Evolutionary conservation across 495 filamentous ascomycete genomes (phyloP), one percentile per base, ranked within the genome.

Genomic region (Penicillium paradoxum): DNA sequence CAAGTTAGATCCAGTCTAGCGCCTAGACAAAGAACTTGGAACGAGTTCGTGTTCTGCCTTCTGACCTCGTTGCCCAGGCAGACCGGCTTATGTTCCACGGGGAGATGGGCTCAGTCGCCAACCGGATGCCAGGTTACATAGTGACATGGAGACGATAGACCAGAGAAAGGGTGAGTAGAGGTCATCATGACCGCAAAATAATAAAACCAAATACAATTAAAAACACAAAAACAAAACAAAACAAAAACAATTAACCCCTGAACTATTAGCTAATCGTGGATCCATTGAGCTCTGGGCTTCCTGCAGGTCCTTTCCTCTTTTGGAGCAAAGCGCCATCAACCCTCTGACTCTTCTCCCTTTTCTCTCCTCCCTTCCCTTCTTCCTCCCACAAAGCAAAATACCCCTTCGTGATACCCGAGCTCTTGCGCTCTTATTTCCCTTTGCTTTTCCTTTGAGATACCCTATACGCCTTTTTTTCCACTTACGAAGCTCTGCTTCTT

Each of bases 341-440:
- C 57, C 49, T 55, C 54, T 63, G 57, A 49, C 58, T 61, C 56
- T 60, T 54, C 60, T 60, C 60, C 62, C 54, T 52, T 60, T 64
- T 54, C 54, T 55, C 51, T 46, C 52, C 50, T 53, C 49, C 51
- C 55, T 57, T 55, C 48, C 58, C 46, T 53, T 44, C 58, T 45
- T 48, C 49, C 59, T 55, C 69, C 49, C 53, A 57, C 49, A 54
- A 58, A 56, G 48, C 47, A 62, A 49, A 58, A 60, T 58, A 60
- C 55, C 55, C 57, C 53, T 68, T 69, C 50, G 66, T 76, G 72
- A 75, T 76, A 75, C 72, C 72, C 73, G 66, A 69, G 71, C 70
- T 74, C 55, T 64, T 62, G 54, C 63, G 69, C 69, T 74, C 63
- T 67, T 68, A 68, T 72, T 72, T 71, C 55, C n/a, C 56, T 54